Percentiles rank a stretch among this genome's conserved stretches.
Conservation (phyloP, 2,329 filamentous ascomycete genomes). For the Trichoderma gracile region DNA sequence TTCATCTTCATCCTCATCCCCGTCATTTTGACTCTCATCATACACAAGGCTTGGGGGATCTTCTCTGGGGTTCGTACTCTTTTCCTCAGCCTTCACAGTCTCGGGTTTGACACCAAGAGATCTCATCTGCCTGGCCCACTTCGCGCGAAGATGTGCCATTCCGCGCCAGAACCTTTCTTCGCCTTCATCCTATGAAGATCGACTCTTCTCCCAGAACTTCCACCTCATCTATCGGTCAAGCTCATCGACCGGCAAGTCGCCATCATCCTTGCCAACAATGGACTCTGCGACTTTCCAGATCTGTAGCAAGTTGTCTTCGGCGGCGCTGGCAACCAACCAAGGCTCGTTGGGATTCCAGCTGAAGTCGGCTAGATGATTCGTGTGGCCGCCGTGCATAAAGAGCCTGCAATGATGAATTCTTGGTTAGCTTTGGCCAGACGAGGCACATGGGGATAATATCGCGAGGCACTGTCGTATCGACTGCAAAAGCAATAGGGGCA, state of each 20-base stretch:
- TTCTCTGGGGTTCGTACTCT: neutral
- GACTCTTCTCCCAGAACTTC: constrained; percentile 37
- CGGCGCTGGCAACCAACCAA: constrained; percentile 93
- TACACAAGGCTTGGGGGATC: neutral
- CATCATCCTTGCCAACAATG: constrained; percentile 75
- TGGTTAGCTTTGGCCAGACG: constrained; percentile 27
- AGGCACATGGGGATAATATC: neutral
- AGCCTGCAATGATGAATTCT: constrained; percentile 53
- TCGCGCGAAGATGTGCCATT: constrained; percentile 26
- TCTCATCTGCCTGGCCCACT: constrained; percentile 22
- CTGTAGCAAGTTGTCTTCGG: constrained; percentile 95
- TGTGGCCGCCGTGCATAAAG: constrained; percentile 99
- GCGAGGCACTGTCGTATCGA: too few relatives aligned
- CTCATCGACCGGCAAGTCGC: constrained; percentile 74
- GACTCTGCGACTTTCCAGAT: constrained; percentile 87
- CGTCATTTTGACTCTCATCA: neutral
- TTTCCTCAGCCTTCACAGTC: neutral
- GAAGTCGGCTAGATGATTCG: constrained; percentile 94
- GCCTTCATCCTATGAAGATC: constrained; percentile 38
- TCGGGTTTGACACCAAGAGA: neutral
- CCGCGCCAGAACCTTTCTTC: constrained; percentile 29
- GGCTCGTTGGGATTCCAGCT: constrained; percentile 97
- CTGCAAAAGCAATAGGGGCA: neutral
- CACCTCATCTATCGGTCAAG: constrained; percentile 61
- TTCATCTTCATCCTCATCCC: neutral